A percentile compares a stretch with the other conserved stretches of the same genome.
Conservation (phyloP, 208 protist species). For the Wallacemonas sp. region DNA sequence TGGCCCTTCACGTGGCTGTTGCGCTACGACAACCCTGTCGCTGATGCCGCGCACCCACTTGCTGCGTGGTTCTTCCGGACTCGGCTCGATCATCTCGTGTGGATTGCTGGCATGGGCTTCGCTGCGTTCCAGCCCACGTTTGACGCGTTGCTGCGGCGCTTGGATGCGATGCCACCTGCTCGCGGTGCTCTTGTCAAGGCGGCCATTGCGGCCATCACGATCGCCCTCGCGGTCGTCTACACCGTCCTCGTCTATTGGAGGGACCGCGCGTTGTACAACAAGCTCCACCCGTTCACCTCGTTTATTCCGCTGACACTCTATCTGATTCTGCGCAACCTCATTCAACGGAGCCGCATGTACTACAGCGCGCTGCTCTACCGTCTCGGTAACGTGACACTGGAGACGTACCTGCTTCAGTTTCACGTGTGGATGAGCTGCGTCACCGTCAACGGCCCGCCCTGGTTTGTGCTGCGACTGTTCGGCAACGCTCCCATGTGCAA, state of each 20-base stretch:
- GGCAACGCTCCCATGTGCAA: conserved; percentile 32
- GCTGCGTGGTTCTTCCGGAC: conserved; percentile 85
- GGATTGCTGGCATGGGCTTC: conserved; percentile 74
- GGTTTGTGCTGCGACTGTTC: conserved; percentile 30
- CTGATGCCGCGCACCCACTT: conserved; percentile 26
- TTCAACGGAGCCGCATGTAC: conserved; percentile 26
- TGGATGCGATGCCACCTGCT: conserved; percentile 30
- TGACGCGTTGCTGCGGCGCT: conserved; percentile 25
- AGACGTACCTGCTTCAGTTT: conserved; percentile 86
- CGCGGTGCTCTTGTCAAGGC: conserved; percentile 23
- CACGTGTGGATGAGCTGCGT: conserved; percentile 65
- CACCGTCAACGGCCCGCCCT: conserved; percentile 37
- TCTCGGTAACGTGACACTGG: conserved; percentile 78
- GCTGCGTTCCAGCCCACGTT: conserved; percentile 37
- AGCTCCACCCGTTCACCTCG: conserved; percentile 71
- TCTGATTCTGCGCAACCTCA: conserved; percentile 74
- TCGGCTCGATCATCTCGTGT: conserved; percentile 75
- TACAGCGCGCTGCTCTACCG: conserved; percentile 53
- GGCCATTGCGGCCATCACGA: conserved; percentile 13
- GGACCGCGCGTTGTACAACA: conserved; percentile 65
- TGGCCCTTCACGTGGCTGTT: conserved; percentile 44
- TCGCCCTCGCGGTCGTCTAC: conserved; percentile 31
- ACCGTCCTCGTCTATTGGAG: conserved; percentile 19
- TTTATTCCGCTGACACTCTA: conserved; percentile 64
- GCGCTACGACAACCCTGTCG: conserved; percentile 45